Conservation (phyloP, 2,329 filamentous ascomycete species). For the Tolypocladium pustulatum region DNA sequence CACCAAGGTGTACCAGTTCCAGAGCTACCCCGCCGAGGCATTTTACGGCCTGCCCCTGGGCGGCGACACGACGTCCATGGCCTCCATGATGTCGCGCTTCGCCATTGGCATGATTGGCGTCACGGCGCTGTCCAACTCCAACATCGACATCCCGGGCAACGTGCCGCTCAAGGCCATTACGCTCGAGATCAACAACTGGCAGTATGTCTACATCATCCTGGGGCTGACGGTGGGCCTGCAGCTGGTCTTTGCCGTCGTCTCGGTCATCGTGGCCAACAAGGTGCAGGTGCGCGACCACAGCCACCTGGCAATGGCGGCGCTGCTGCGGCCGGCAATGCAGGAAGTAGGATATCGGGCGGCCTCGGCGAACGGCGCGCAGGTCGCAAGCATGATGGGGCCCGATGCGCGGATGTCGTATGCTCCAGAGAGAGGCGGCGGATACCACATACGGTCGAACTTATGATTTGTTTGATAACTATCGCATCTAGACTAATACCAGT, state of each 20-base stretch:
- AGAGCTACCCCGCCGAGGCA: slow-evolving; percentile 31
- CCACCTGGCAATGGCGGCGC: slow-evolving; percentile 9
- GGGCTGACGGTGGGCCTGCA: slow-evolving; percentile 20
- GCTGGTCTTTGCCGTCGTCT: slow-evolving; percentile 13
- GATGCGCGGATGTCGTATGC: slow-evolving; percentile 7
- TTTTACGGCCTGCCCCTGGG: slow-evolving; percentile 21
- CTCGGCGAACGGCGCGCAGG: neutral
- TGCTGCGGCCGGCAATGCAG: slow-evolving; percentile 9
- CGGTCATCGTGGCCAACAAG: slow-evolving; percentile 12
- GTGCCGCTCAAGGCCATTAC: slow-evolving; percentile 19
- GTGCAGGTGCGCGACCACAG: slow-evolving; percentile 17
- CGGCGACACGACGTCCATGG: slow-evolving; percentile 23
- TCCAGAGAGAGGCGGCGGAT: neutral
- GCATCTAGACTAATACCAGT: neutral
- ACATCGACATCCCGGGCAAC: slow-evolving; percentile 14
- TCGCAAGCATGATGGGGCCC: slow-evolving; percentile 5
- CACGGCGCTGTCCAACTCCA: slow-evolving; percentile 18
- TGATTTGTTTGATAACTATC: neutral
- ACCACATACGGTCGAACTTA: neutral
- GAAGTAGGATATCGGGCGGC: slow-evolving; percentile 6
- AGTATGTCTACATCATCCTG: slow-evolving; percentile 19
- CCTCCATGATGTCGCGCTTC: slow-evolving; percentile 22
- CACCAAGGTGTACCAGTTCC: slow-evolving; percentile 17
- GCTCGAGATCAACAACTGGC: slow-evolving; percentile 22
- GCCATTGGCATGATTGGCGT: slow-evolving; percentile 23